These are phyloP conservation scores for Tremella fuciformis DNA, from an alignment of 768 basidiomycete species.

Conservation along the genomic window DNA sequence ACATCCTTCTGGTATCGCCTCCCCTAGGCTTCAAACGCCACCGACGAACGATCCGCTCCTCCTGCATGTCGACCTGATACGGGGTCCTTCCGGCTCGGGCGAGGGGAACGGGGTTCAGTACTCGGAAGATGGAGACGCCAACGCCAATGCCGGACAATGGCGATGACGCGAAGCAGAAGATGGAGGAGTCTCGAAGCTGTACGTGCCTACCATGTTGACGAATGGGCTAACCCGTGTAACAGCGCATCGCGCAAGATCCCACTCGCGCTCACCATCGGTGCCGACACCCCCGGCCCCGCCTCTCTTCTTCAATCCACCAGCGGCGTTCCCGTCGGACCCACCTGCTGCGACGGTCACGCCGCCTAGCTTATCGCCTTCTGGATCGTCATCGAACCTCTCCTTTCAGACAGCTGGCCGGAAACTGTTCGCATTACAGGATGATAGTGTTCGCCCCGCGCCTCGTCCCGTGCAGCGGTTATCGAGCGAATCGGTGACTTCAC, in stretches of 20 bases:
- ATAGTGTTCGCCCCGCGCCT: slow-evolving; percentile 17
- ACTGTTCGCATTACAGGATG: background rate
- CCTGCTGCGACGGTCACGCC: slow-evolving; percentile 1
- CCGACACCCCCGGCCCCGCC: slow-evolving; percentile 26
- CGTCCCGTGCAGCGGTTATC: slow-evolving; percentile 23
- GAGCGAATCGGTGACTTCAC: slow-evolving; percentile 19
- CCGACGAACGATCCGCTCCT: too few species aligned
- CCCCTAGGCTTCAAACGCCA: too few species aligned
- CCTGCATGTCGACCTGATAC: too few species aligned
- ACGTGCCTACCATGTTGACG: too few species aligned
- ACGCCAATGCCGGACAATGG: too few species aligned
- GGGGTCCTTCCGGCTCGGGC: too few species aligned
- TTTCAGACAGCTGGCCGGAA: slow-evolving; percentile 6
- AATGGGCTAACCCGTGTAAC: background rate
- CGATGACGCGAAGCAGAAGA: too few species aligned
- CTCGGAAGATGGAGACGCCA: too few species aligned
- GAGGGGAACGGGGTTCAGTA: too few species aligned
- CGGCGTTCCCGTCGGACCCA: slow-evolving; percentile 9
- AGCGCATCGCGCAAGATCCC: background rate
- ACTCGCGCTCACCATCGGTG: slow-evolving; percentile 6
- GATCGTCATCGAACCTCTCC: slow-evolving; percentile 3
- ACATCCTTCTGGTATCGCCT: too few species aligned
- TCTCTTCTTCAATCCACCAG: slow-evolving; percentile 40
- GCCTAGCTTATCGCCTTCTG: background rate
- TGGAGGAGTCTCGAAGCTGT: too few species aligned